phyloP scores from a whole-genome alignment of 2,329 filamentous ascomycete genomes.

The Thelonectria blattea region DNA sequence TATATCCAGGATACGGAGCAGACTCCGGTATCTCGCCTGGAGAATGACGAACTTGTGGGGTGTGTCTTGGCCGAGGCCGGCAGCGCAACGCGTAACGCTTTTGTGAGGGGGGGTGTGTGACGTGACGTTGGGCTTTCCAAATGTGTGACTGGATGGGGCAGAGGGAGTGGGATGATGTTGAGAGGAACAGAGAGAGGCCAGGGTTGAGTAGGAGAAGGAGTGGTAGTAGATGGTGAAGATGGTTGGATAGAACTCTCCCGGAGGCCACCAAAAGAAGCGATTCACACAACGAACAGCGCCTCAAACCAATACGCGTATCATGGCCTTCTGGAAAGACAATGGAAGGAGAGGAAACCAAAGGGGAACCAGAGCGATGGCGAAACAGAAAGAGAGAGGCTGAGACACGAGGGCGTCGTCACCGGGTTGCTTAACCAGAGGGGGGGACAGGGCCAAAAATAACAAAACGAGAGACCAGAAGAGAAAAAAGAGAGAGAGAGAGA shows the following conservation, averaged over 20 bases:
- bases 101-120: not conserved
- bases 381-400: no score
- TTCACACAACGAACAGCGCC: no score
- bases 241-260: not conserved
- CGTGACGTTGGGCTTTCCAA: not conserved
- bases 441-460: no score
- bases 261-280: not conserved
- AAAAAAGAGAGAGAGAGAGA: not conserved
- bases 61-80: not conserved
- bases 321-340: no score
- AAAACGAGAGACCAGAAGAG: not conserved
- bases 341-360: no score
- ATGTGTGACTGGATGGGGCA: not conserved
- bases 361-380: no score
- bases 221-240: no score
- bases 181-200: not conserved
- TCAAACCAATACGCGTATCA: no score
- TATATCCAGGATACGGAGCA: not conserved
- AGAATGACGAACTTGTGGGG: conserved; percentile 11
- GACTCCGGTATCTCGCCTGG: not conserved
- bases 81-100: conserved; percentile 1
- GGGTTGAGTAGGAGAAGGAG: not conserved
- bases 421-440: no score
- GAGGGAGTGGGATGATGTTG: not conserved
- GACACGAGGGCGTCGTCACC: no score